A percentile compares a stretch with the other conserved stretches of the same genome.
These are phyloP conservation scores for Porcisia hertigi DNA, from an alignment of 208 protist species.

Conservation along the genomic window DNA sequence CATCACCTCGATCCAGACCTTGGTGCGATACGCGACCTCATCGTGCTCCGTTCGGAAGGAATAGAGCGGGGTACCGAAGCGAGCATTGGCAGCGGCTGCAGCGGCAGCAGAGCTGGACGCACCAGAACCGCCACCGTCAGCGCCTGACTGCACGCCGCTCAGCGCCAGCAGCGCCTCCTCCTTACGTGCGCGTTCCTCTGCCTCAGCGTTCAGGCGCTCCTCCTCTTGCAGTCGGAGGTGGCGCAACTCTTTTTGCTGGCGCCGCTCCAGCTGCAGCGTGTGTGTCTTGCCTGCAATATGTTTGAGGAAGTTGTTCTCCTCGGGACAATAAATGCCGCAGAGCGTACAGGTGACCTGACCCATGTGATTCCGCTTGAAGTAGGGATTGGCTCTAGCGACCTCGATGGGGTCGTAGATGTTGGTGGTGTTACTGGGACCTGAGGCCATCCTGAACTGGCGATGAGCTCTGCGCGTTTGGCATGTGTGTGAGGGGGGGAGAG, in stretches of 20 bases:
- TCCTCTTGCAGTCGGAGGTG: conserved; percentile 64
- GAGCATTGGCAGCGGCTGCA: conserved; percentile 22
- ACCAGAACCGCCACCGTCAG: not conserved
- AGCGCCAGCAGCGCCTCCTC: conserved; percentile 52
- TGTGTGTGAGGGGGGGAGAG: not conserved
- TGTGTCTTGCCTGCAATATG: conserved; percentile 84
- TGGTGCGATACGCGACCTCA: conserved; percentile 49
- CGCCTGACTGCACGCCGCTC: conserved; percentile 13
- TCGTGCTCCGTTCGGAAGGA: conserved; percentile 78
- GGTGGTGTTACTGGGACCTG: not conserved
- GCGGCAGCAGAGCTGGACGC: not conserved
- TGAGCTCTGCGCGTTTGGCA: not conserved
- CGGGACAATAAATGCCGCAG: conserved; percentile 75
- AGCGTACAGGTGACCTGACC: conserved; percentile 80
- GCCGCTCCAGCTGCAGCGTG: conserved; percentile 60
- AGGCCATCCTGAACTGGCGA: conserved; percentile 1
- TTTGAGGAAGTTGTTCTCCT: conserved; percentile 83
- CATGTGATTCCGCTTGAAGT: conserved; percentile 88
- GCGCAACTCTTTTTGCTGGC: conserved; percentile 51
- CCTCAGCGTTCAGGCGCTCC: conserved; percentile 53
- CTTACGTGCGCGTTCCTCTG: conserved; percentile 40
- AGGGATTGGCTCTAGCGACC: conserved; percentile 52
- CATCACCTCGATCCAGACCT: conserved; percentile 81
- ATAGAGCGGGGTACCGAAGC: conserved; percentile 64
- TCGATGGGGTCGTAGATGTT: conserved; percentile 67